Evolutionary conservation across 1,284 basidiomycete species (phyloP).

Genomic region (Apiotrichum siamense): DNA sequence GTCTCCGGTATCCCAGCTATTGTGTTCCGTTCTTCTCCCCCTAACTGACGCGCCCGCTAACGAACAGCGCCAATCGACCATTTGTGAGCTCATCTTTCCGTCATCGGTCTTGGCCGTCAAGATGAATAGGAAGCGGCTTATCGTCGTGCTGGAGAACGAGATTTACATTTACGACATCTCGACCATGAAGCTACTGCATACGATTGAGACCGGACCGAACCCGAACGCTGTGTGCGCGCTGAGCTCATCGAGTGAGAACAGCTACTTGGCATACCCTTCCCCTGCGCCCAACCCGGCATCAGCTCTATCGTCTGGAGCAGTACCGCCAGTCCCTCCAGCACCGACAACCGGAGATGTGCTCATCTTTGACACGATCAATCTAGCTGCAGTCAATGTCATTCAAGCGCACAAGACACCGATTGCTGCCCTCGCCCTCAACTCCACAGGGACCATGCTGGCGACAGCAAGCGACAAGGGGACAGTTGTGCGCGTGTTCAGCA

Average conservation of each 20-base stretch:
- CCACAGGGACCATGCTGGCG: constrained; percentile 81
- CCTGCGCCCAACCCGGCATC: constrained; percentile 71
- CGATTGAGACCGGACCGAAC: constrained; percentile 94
- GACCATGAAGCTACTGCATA: constrained; percentile 95
- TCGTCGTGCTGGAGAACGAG: constrained; percentile 90
- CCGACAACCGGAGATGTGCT: constrained; percentile 77
- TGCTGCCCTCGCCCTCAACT: constrained; percentile 79
- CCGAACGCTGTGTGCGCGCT: constrained; percentile 93
- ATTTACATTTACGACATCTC: constrained; percentile 99
- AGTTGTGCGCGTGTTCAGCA: constrained; percentile 88
- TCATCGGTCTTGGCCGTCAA: constrained; percentile 93
- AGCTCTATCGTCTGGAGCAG: constrained; percentile 33
- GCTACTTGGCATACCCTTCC: constrained; percentile 92
- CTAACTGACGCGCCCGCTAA: background rate
- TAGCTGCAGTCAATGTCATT: constrained; percentile 89
- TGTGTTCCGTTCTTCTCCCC: too few relatives aligned
- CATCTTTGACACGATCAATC: constrained; percentile 83
- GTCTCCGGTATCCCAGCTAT: too few relatives aligned
- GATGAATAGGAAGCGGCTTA: constrained; percentile 90
- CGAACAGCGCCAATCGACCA: constrained; percentile 85
- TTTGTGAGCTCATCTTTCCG: constrained; percentile 96
- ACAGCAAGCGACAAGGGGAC: constrained; percentile 95
- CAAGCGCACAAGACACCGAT: constrained; percentile 96
- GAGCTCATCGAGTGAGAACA: constrained; percentile 90
- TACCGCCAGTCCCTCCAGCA: constrained; percentile 45